Evolutionary conservation across 2,329 filamentous ascomycete species (phyloP).

Genomic region (Talaromyces marneffei): DNA sequence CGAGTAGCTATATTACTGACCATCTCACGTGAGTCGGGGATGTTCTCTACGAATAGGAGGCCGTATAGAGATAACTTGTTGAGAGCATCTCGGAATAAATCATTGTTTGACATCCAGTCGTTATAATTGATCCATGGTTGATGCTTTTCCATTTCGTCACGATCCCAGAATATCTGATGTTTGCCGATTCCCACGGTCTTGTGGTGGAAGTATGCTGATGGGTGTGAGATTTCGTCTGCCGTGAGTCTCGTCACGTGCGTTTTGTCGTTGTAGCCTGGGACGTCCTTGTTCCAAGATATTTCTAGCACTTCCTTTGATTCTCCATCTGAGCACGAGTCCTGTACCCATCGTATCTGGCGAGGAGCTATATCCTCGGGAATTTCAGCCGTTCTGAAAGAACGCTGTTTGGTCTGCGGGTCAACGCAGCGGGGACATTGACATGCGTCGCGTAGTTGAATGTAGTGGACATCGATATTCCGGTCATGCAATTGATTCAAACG

Average conservation of each 20-base stretch:
- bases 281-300: slow-evolving; percentile 58
- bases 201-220: slow-evolving; percentile 1
- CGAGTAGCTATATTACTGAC: slow-evolving; percentile 64
- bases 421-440: slow-evolving; percentile 52
- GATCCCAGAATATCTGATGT: slow-evolving; percentile 32
- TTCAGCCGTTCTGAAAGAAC: slow-evolving; percentile 59
- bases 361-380: slow-evolving; percentile 50
- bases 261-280: slow-evolving; percentile 35
- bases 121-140: slow-evolving; percentile 58
- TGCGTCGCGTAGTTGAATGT: slow-evolving; percentile 46
- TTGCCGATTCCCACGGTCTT: slow-evolving; percentile 21
- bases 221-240: slow-evolving; percentile 11
- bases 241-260: slow-evolving; percentile 30
- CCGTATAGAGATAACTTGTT: slow-evolving; percentile 60
- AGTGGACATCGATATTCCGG: slow-evolving; percentile 3
- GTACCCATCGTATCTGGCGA: slow-evolving; percentile 27
- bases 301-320: slow-evolving; percentile 40
- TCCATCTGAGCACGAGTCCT: not conserved
- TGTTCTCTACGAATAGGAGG: slow-evolving; percentile 67
- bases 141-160: slow-evolving; percentile 38
- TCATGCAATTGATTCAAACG: not conserved
- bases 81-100: slow-evolving; percentile 57
- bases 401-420: slow-evolving; percentile 56
- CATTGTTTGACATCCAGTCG: slow-evolving; percentile 61
- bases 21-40: slow-evolving; percentile 61